phyloP scores from a whole-genome alignment of 805 yeast species.

The Wickerhamomyces pijperi region DNA sequence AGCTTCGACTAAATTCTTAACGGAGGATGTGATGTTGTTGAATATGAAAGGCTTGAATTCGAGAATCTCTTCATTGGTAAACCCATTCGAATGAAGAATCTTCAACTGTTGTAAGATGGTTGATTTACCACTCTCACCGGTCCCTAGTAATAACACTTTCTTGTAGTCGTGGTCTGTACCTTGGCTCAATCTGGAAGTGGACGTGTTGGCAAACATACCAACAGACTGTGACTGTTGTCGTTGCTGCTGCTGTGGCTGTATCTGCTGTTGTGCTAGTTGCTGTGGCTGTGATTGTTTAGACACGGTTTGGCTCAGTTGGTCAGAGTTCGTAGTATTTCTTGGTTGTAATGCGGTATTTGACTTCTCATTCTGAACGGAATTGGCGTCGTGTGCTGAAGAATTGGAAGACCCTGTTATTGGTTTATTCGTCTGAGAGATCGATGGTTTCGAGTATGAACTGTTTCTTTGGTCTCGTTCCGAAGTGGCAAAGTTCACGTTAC shows the following conservation, averaged over 20 bases:
- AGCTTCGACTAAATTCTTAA: slow-evolving; percentile 60
- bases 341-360: too few relatives aligned
- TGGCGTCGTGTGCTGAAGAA: too few relatives aligned
- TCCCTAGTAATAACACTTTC: slow-evolving; percentile 70
- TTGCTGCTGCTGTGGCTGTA: too few relatives aligned
- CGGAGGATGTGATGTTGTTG: slow-evolving; percentile 68
- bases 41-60: slow-evolving; percentile 74
- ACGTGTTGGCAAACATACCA: not conserved
- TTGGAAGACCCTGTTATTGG: too few relatives aligned
- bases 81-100: slow-evolving; percentile 30
- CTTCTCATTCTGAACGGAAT: too few relatives aligned
- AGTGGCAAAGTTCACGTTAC: too few relatives aligned
- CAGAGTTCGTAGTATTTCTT: too few relatives aligned
- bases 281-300: not conserved
- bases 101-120: slow-evolving; percentile 34
- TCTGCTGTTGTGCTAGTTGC: not conserved
- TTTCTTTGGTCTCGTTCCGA: too few relatives aligned
- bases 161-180: slow-evolving; percentile 30
- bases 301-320: too few relatives aligned
- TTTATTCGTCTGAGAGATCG: too few relatives aligned
- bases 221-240: not conserved
- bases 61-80: slow-evolving; percentile 44
- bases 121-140: slow-evolving; percentile 52
- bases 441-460: too few relatives aligned
- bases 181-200: not conserved